A percentile compares a stretch with the other conserved stretches of the same genome.
Conservation (phyloP, 2,329 filamentous ascomycete genomes). For the Monosporascus sp. region DNA sequence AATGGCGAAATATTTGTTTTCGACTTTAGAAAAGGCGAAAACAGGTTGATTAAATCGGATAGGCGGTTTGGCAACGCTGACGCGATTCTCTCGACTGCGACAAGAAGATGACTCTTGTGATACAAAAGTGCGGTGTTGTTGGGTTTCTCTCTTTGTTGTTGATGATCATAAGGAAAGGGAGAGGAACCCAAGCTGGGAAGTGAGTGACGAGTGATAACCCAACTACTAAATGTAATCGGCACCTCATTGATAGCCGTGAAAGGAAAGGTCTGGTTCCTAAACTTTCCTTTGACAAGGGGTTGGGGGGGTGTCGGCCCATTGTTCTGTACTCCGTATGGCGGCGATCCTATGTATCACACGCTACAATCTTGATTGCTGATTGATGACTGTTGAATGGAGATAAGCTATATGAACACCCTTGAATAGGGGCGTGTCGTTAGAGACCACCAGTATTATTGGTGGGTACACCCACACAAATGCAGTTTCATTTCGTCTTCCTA, state of each 20-base stretch:
- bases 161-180: constrained; percentile 43
- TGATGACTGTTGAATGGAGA: too few species aligned
- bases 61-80: constrained; percentile 44
- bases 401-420: too few species aligned
- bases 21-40: constrained; percentile 15
- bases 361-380: too few species aligned
- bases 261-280: too few species aligned
- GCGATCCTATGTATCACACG: too few species aligned
- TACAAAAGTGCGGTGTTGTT: constrained; percentile 37
- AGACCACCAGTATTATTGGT: too few species aligned
- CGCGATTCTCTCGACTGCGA: constrained; percentile 58
- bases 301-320: constrained; percentile 4
- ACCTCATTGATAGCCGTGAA: constrained; percentile 5
- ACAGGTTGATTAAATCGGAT: constrained; percentile 24
- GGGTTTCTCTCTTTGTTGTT: constrained; percentile 33
- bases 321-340: too few species aligned
- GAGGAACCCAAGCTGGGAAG: constrained; percentile 30
- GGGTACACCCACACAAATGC: too few species aligned
- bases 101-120: constrained; percentile 49
- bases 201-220: constrained; percentile 28
- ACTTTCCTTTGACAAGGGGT: too few species aligned
- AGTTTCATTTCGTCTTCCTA: too few species aligned
- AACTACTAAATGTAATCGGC: constrained; percentile 17
- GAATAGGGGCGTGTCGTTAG: too few species aligned
- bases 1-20: constrained; percentile 24